Evolutionary conservation across 1,139 yeast genomes (phyloP), one percentile per base, ranked within the genome.

Genomic region (Protomyces inundatus): DNA sequence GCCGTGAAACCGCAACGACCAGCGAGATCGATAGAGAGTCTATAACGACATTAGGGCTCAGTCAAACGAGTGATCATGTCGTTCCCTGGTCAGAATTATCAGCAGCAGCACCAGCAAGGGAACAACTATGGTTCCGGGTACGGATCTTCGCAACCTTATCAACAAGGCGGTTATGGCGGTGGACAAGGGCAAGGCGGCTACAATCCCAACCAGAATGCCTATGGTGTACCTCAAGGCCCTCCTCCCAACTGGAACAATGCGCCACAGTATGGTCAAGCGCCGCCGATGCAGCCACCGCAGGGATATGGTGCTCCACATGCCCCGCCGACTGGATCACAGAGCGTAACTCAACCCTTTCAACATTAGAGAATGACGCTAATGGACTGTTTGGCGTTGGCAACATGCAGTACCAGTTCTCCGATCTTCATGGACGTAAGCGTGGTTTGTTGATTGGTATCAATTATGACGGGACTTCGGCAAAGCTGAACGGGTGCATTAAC

Each of bases 401-500:
- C 9, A 58, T 58, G 62, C 62, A 78, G 58, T 87, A 77, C 74
- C 87, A 85, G 73, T 88, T 87, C 77, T 88, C 96, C 46, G 83
- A 84, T 74, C 87, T 93, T 79, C 76, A 82, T 0, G 96, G 96
- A 23, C 78, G 78, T 58, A 84, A 86, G 69, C 91, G 90, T 77
- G 98, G 97, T 0, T 76, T 91, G 66, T 75, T 90, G 65, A 81
- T 91, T 64, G 98, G 98, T 7, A 87, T 90, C 76, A 91, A 91
- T 77, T 91, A 91, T 75, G 80, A 85, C 70, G 95, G 96, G 9
- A 75, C 87, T n/a, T 77, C 76, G 58, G 86, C 84, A 73, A 85
- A 81, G 68, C 79, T 91, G 67, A 79, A 86, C 64, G 98, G 98
- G 0, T 90, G 97, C 75, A 88, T 91, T 74, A 91, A 91, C 72